These are phyloP conservation scores for Nakazawaea wickerhamii DNA, from an alignment of 805 yeast species.

Conservation along the genomic window DNA sequence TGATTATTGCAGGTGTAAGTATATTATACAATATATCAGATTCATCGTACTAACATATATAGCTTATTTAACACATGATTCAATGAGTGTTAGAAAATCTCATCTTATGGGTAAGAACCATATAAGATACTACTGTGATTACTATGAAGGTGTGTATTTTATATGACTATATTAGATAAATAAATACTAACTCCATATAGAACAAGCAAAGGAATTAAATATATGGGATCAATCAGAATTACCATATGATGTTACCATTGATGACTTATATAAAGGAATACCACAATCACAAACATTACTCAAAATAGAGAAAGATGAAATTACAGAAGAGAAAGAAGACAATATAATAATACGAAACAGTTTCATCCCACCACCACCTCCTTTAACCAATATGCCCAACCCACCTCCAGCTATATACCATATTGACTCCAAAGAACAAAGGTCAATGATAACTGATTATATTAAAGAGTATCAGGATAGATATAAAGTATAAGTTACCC, in stretches of 20 bases:
- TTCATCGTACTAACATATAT: conserved; percentile 1
- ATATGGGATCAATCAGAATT: conserved; percentile 20
- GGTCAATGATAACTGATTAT: conserved; percentile 14
- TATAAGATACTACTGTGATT: conserved; percentile 62
- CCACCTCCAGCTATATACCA: conserved; percentile 31
- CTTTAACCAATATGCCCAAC: conserved; percentile 25
- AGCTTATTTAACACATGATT: conserved; percentile 80
- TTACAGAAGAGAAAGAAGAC: conserved; percentile 4
- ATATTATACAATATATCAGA: neutral
- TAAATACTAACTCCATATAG: conserved; percentile 9
- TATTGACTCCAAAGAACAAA: conserved; percentile 18
- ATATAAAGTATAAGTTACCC: conserved; percentile 2
- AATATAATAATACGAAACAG: neutral
- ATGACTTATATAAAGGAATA: conserved; percentile 28
- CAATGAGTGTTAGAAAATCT: conserved; percentile 77
- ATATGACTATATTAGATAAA: neutral
- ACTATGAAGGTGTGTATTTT: conserved; percentile 48
- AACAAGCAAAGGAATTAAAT: conserved; percentile 19
- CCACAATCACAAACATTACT: conserved; percentile 25
- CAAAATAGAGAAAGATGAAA: conserved; percentile 17
- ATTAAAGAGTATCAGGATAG: conserved; percentile 11
- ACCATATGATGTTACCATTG: conserved; percentile 32
- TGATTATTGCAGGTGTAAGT: conserved; percentile 66
- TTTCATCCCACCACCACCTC: conserved; percentile 30
- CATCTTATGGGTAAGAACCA: conserved; percentile 79